Evolutionary conservation across 257 asterid species (phyloP).

Genomic region (Nicotiana otophora): DNA sequence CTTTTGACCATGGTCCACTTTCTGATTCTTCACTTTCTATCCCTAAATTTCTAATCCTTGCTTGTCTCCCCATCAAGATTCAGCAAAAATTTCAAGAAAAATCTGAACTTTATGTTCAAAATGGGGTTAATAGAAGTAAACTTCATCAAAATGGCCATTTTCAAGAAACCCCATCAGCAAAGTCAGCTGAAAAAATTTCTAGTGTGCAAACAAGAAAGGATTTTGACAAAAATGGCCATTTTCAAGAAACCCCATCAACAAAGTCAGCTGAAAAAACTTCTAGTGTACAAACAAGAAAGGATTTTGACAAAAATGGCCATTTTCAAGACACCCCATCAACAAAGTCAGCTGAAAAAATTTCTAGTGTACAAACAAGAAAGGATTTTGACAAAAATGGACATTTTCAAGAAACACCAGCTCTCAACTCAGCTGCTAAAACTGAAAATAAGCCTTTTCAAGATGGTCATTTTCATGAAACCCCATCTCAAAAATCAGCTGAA

Average conservation of each 20-base stretch:
- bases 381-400: too few relatives aligned
- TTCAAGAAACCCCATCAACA: not conserved
- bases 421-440: too few relatives aligned
- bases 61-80: conserved; percentile 62
- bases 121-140: not conserved
- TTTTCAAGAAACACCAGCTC: too few relatives aligned
- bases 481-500: not conserved
- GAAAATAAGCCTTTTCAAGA: not conserved
- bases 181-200: not conserved
- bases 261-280: not conserved
- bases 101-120: not conserved
- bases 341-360: too few relatives aligned
- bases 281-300: too few relatives aligned
- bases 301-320: not conserved
- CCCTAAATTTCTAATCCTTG: conserved; percentile 46
- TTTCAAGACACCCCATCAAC: too few relatives aligned
- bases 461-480: not conserved
- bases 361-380: too few relatives aligned
- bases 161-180: not conserved
- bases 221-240: too few relatives aligned
- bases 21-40: conserved; percentile 45
- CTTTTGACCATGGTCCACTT: conserved; percentile 51
- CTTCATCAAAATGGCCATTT: not conserved
- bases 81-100: not conserved
- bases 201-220: too few relatives aligned